Evolutionary conservation across 331 rosid genomes (phyloP).

Genomic region (Prunus yedoensis): DNA sequence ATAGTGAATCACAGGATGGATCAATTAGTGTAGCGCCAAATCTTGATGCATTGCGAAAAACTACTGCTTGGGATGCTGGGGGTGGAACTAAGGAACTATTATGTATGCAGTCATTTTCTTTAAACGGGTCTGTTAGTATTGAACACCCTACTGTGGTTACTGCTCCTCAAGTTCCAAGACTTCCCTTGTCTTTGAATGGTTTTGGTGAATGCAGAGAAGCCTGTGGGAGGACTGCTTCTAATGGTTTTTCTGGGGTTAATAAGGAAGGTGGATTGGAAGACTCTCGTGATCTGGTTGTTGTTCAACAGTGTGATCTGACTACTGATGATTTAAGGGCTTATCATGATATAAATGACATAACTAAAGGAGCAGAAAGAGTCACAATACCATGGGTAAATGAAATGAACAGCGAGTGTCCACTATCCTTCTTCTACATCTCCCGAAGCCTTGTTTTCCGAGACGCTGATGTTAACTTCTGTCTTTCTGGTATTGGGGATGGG

Average conservation of each 20-base stretch:
- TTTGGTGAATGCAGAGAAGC: conserved; percentile 21
- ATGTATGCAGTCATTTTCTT: conserved; percentile 12
- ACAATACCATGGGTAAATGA: conserved; percentile 69
- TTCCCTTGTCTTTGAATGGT: conserved; percentile 27
- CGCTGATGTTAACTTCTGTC: conserved; percentile 58
- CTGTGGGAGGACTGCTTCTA: conserved; percentile 19
- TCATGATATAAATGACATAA: conserved; percentile 55
- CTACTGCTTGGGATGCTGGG: conserved; percentile 33
- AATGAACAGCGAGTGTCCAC: conserved; percentile 42
- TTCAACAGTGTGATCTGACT: conserved; percentile 35
- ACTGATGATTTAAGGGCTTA: conserved; percentile 41
- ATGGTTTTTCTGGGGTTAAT: conserved; percentile 29
- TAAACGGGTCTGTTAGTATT: conserved; percentile 42
- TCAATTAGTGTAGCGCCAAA: conserved; percentile 38
- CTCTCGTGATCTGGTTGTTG: conserved; percentile 37
- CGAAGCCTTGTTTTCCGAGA: conserved; percentile 54
- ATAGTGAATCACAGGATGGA: conserved; percentile 64
- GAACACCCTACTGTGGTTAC: conserved; percentile 26
- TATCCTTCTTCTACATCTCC: conserved; percentile 65
- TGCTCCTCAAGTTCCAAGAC: conserved; percentile 26
- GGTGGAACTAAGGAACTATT: conserved; percentile 32
- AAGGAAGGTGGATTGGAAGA: conserved; percentile 31
- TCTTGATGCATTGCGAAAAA: conserved; percentile 39
- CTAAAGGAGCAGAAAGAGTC: conserved; percentile 84
- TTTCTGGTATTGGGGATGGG: conserved; percentile 57